These are phyloP conservation scores for Diplocarpon rosae DNA, from an alignment of 2,329 filamentous ascomycete species.

Conservation along the genomic window DNA sequence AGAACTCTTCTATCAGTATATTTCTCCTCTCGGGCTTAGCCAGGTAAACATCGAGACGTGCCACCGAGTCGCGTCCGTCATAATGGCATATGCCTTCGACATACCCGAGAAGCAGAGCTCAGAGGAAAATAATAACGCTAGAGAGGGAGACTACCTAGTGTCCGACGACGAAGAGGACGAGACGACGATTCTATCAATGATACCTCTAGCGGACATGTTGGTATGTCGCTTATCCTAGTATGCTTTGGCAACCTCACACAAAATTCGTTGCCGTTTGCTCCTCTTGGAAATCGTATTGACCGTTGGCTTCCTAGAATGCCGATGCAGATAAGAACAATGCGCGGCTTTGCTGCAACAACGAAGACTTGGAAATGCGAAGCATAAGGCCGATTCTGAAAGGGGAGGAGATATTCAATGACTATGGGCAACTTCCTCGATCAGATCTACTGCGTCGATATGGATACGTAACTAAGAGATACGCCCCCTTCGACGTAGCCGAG, in stretches of 20 bases:
- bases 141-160: constrained; percentile 34
- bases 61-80: constrained; percentile 55
- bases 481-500: constrained; percentile 55
- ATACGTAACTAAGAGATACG: constrained; percentile 54
- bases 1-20: constrained; percentile 40
- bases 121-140: constrained; percentile 36
- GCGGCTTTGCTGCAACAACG: constrained; percentile 27
- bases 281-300: neutral
- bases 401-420: constrained; percentile 57
- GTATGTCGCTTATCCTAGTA: neutral
- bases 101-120: constrained; percentile 30
- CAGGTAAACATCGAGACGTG: constrained; percentile 35
- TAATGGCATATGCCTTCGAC: constrained; percentile 67
- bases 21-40: constrained; percentile 41
- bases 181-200: constrained; percentile 46
- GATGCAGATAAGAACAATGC: constrained; percentile 57
- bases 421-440: constrained; percentile 54
- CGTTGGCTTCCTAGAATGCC: constrained; percentile 36
- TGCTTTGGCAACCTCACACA: neutral
- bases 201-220: constrained; percentile 26
- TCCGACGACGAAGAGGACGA: constrained; percentile 37
- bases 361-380: constrained; percentile 49
- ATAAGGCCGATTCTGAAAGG: constrained; percentile 44
- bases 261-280: too few relatives aligned
- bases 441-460: constrained; percentile 59